Percentiles rank a stretch among this genome's conserved stretches.
Conservation (phyloP, 768 basidiomycete species). For the Tricholoma flavovirens region DNA sequence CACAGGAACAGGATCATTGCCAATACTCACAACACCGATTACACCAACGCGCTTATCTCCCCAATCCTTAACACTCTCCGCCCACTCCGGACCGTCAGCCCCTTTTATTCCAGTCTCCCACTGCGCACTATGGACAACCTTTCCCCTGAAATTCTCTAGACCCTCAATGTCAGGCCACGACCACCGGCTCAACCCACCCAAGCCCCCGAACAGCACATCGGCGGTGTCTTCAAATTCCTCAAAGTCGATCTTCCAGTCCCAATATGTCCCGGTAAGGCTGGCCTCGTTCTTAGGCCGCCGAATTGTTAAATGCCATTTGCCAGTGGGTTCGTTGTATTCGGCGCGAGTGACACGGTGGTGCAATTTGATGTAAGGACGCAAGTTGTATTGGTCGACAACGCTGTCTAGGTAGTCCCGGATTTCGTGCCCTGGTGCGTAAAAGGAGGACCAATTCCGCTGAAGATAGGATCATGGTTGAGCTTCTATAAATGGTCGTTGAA, state of each 20-base stretch:
- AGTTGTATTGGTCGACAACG: constrained; percentile 52
- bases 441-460: constrained; percentile 55
- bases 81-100: constrained; percentile 25
- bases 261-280: constrained; percentile 13
- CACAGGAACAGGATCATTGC: neutral
- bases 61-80: constrained; percentile 44
- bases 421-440: constrained; percentile 55
- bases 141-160: constrained; percentile 50
- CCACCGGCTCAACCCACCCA: constrained; percentile 52
- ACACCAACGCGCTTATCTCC: constrained; percentile 48
- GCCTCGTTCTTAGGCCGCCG: constrained; percentile 22
- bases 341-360: constrained; percentile 50
- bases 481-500: neutral
- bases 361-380: constrained; percentile 48
- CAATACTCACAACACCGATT: constrained; percentile 50
- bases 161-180: constrained; percentile 64
- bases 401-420: constrained; percentile 49
- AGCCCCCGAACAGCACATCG: constrained; percentile 53
- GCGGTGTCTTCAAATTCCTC: constrained; percentile 48
- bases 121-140: constrained; percentile 55
- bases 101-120: constrained; percentile 43
- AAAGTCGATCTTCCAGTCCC: constrained; percentile 21
- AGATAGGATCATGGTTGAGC: neutral
- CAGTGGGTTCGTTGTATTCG: constrained; percentile 40
- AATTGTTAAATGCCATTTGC: constrained; percentile 54